A percentile compares a stretch with the other conserved stretches of the same genome.
Evolutionary conservation across 768 basidiomycete genomes (phyloP).

Genomic region (Strobilomyces echinocephalus): DNA sequence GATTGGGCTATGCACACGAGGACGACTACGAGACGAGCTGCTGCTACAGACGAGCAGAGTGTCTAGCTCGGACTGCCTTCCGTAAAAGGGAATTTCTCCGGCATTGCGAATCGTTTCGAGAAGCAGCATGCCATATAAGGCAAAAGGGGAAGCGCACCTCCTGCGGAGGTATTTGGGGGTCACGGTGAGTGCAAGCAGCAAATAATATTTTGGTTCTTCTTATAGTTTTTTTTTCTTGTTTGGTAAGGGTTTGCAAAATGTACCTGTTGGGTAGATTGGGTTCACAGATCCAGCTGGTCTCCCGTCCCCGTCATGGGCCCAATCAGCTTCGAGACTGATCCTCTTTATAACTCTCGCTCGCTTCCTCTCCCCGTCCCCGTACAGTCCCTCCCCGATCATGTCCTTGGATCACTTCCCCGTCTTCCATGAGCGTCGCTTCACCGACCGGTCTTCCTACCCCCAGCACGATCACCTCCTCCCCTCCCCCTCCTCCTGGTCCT

Average conservation of each 20-base stretch:
- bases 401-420: constrained; percentile 32
- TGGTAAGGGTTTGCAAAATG: not conserved
- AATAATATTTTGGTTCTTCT: not conserved
- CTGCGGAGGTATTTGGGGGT: constrained; percentile 11
- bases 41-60: not conserved
- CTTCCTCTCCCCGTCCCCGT: constrained; percentile 4
- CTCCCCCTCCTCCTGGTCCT: constrained; percentile 24
- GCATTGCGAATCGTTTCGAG: constrained; percentile 17
- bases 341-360: constrained; percentile 26
- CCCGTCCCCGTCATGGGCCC: not conserved
- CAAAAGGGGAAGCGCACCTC: constrained; percentile 1
- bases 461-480: constrained; percentile 22
- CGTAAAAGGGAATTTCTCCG: constrained; percentile 3
- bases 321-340: constrained; percentile 24
- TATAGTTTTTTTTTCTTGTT: not conserved
- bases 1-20: not conserved
- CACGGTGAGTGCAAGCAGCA: not conserved
- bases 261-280: constrained; percentile 21
- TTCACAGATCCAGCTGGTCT: constrained; percentile 18
- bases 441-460: constrained; percentile 22
- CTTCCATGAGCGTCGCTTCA: constrained; percentile 31
- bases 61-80: not conserved
- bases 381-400: constrained; percentile 12
- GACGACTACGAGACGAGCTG: not conserved
- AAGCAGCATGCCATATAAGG: constrained; percentile 15